Evolutionary conservation across 495 filamentous ascomycete species (phyloP), one percentile per base, ranked within the genome.

Genomic region (Neurospora sp.): DNA sequence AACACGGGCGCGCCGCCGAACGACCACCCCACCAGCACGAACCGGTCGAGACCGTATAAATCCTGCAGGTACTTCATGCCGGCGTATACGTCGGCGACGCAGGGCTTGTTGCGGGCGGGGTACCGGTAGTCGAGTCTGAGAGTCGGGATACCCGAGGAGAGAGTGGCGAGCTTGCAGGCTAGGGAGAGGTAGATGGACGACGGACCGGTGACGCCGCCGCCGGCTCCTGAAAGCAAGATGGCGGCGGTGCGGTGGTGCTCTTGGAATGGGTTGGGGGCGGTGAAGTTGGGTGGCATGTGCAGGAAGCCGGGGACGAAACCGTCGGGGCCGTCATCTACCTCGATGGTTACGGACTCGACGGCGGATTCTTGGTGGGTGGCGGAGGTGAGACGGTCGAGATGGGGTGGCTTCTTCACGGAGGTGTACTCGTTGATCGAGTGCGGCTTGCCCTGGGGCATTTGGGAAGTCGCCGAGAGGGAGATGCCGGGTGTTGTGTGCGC

Each of bases 1-100:
- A 82, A 83, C 27, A 81, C 83, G 0, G 80, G 80, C 44, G 82
- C 80, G 39, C 82, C 78, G 27, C 84, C 82, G 68, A 85, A 86
- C 12, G 80, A 84, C 83, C 84, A 86, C 22, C 84, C 84, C 1
- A 84, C 78, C 3, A 86, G 68, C 35, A 84, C 79, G 74, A 83
- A 85, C 38, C 76, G 75, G n/a, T 70, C 73, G 0, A 82, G 72
- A 8, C 70, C 72, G 72, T 81, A 82, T n/a, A 75, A 22, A 17
- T 78, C 75, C 31, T 77, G 69, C 12, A 86, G 78, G 68, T 82
- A 81, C 38, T 80, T 73, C 80, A 85, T 81, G n/a, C 75, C 74
- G 1, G 84, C 80, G 35, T 70, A 40, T 0, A 83, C 77, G 71
- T 86, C 84, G 4, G 73, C n/a, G 12, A 77, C 73, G 76, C 82